phyloP scores from a whole-genome alignment of 75 land plant genomes.

The Pinus taeda region DNA sequence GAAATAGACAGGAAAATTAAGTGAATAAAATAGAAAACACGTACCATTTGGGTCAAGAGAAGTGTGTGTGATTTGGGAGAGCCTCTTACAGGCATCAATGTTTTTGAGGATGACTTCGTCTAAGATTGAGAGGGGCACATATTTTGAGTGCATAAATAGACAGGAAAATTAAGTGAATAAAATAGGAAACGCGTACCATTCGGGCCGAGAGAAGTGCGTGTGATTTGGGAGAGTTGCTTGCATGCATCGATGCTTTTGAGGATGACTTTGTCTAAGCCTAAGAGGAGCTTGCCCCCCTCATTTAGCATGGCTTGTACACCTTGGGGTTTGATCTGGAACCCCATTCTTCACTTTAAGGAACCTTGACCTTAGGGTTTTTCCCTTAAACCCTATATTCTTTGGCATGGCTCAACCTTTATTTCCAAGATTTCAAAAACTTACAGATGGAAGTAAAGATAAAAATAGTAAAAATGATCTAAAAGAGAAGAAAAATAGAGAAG shows the following conservation, averaged over 20 bases:
- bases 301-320: constrained; percentile 96
- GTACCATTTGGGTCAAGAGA: constrained; percentile 96
- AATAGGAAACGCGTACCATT: constrained; percentile 43
- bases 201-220: constrained; percentile 95
- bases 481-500: no score
- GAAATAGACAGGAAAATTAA: no score
- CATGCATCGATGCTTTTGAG: constrained; percentile 98
- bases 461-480: no score
- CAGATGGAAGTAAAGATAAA: no score
- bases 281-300: constrained; percentile 91
- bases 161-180: no score
- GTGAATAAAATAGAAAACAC: no score
- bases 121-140: constrained; percentile 8
- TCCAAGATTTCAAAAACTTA: no score
- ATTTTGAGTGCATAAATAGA: no score
- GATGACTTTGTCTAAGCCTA: constrained; percentile 96
- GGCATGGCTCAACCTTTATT: no score
- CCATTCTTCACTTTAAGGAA: constrained; percentile 20
- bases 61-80: constrained; percentile 89
- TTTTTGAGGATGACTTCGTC: constrained; percentile 97
- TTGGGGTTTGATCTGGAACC: constrained; percentile 57
- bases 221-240: constrained; percentile 92
- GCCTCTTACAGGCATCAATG: constrained; percentile 97
- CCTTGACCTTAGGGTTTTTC: neutral
- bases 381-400: no score